A percentile compares a stretch with the other conserved stretches of the same genome.
phyloP scores from a whole-genome alignment of 1,284 basidiomycete species.

The Termitomyces sp. region DNA sequence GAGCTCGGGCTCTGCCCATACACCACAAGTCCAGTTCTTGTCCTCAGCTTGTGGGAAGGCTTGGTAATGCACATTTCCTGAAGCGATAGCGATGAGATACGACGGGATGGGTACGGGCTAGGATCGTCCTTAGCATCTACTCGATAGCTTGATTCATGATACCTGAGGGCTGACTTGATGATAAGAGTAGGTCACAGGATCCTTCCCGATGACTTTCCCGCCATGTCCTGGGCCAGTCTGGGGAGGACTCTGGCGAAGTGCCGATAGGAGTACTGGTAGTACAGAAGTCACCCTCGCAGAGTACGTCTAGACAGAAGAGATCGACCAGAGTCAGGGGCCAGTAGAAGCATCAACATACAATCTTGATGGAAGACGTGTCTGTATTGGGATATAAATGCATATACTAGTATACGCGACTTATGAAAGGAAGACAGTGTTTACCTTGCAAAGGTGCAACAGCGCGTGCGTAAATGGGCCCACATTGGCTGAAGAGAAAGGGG shows the following conservation, averaged over 20 bases:
- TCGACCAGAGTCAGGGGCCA: not conserved
- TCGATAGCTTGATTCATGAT: not conserved
- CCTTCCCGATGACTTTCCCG: conserved; percentile 66
- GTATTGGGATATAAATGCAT: not conserved
- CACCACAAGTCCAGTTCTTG: conserved; percentile 73
- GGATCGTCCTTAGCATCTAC: not conserved
- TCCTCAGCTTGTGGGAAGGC: conserved; percentile 57
- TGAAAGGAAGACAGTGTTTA: conserved; percentile 16
- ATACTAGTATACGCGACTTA: not conserved
- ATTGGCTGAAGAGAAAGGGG: conserved; percentile 92
- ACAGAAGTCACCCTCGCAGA: conserved; percentile 70
- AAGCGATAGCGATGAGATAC: conserved; percentile 84
- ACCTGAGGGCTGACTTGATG: conserved; percentile 48
- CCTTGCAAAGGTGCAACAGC: conserved; percentile 80
- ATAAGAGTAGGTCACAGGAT: conserved; percentile 62
- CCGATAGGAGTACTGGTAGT: conserved; percentile 82
- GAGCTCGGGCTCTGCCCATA: conserved; percentile 86
- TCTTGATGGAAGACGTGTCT: conserved; percentile 72
- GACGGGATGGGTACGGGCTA: conserved; percentile 81
- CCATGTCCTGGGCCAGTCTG: conserved; percentile 59
- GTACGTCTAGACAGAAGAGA: conserved; percentile 52
- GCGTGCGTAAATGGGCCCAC: conserved; percentile 87
- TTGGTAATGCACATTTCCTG: conserved; percentile 74
- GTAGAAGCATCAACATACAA: conserved; percentile 35
- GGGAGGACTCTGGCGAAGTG: conserved; percentile 71